Evolutionary conservation across 495 filamentous ascomycete species (phyloP).

Genomic region (Parachaetomium inaequale): DNA sequence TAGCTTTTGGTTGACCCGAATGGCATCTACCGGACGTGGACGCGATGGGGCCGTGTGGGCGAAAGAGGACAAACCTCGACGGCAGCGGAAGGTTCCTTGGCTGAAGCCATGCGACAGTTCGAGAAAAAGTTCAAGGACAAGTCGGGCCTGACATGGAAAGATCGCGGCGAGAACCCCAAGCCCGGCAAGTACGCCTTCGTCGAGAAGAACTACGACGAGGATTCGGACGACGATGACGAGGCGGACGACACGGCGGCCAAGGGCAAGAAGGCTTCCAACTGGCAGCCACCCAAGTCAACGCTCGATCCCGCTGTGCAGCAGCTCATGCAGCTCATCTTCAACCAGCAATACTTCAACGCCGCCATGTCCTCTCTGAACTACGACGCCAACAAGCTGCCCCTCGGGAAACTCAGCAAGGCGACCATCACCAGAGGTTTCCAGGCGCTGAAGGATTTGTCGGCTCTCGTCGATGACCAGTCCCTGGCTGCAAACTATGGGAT

Average conservation of each 20-base stretch:
- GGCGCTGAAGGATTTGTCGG: constrained; percentile 67
- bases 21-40: constrained; percentile 54
- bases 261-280: constrained; percentile 34
- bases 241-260: constrained; percentile 35
- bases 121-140: constrained; percentile 77
- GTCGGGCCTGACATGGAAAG: constrained; percentile 63
- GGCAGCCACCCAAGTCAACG: constrained; percentile 46
- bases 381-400: constrained; percentile 70
- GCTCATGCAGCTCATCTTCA: constrained; percentile 80
- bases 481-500: constrained; percentile 48
- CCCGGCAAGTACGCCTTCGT: constrained; percentile 72
- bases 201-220: constrained; percentile 62
- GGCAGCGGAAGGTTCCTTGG: constrained; percentile 42
- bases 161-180: constrained; percentile 57
- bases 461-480: constrained; percentile 50
- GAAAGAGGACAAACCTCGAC: constrained; percentile 59
- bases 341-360: constrained; percentile 60
- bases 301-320: constrained; percentile 57
- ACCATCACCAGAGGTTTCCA: constrained; percentile 70
- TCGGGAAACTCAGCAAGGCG: constrained; percentile 76
- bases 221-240: constrained; percentile 61
- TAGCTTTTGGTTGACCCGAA: constrained; percentile 36
- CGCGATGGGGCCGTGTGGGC: constrained; percentile 76
- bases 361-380: constrained; percentile 69
- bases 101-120: constrained; percentile 52